These are phyloP conservation scores for Triticum monococcum DNA, from an alignment of 176 grass and related monocot genomes.

Conservation along the genomic window DNA sequence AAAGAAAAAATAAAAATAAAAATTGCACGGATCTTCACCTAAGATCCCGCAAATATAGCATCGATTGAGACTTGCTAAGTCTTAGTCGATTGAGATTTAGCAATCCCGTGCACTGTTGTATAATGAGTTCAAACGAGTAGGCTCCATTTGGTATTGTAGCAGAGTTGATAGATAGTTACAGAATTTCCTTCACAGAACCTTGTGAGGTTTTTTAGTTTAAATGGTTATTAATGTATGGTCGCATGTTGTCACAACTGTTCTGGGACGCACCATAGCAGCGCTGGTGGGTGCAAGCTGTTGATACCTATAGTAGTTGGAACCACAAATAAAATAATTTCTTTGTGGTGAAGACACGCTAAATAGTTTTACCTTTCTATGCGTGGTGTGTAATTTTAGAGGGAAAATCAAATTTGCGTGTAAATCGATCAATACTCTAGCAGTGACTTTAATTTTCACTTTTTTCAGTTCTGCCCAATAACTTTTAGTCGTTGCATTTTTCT, in stretches of 20 bases:
- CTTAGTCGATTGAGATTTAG: no score
- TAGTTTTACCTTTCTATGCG: no score
- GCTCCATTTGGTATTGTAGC: slow-evolving; percentile 9
- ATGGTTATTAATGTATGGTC: background rate
- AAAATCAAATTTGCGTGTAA: background rate
- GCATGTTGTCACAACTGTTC: background rate
- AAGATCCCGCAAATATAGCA: no score
- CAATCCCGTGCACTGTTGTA: background rate
- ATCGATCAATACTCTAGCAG: background rate
- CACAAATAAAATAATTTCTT: no score
- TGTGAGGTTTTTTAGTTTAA: background rate
- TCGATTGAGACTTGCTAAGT: no score
- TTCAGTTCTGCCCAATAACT: background rate
- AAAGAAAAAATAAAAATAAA: no score
- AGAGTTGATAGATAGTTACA: background rate
- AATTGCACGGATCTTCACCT: no score
- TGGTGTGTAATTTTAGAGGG: background rate
- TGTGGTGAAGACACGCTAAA: no score
- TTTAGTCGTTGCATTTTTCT: background rate
- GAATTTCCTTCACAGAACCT: background rate
- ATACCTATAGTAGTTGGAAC: background rate
- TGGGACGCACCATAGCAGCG: no score
- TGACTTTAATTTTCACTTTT: background rate
- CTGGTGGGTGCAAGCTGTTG: background rate
- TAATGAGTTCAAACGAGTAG: background rate